Percentiles rank a stretch among this genome's conserved stretches.
These are phyloP conservation scores for Hura crepitans DNA, from an alignment of 441 rosid species.

Conservation along the genomic window DNA sequence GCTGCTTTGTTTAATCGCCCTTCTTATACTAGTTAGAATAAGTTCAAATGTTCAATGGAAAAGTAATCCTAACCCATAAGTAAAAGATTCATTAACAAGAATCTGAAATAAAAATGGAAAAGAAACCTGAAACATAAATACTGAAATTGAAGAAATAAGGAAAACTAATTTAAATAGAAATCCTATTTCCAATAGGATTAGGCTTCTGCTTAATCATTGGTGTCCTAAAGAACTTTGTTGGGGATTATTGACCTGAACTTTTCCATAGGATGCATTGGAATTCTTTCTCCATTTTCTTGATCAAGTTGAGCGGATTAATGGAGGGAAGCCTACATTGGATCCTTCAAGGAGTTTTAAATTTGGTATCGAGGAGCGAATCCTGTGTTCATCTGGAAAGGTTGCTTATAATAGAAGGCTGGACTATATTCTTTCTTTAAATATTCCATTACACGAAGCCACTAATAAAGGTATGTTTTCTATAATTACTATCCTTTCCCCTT, in stretches of 20 bases:
- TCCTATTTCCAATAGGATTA: background rate
- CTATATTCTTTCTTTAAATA: constrained; percentile 83
- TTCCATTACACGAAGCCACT: constrained; percentile 80
- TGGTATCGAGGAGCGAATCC: constrained; percentile 89
- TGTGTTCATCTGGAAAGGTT: constrained; percentile 91
- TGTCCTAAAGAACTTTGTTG: background rate
- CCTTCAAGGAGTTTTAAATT: constrained; percentile 87
- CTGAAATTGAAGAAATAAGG: background rate
- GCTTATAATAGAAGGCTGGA: constrained; percentile 81
- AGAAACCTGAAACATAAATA: background rate
- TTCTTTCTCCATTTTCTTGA: constrained; percentile 87
- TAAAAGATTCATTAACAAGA: background rate
- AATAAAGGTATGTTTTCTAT: constrained; percentile 55
- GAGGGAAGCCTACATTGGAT: constrained; percentile 56
- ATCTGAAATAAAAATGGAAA: background rate
- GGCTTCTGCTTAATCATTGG: background rate
- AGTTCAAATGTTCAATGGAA: too few relatives aligned
- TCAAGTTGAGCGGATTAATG: constrained; percentile 80
- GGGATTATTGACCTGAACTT: constrained; percentile 20
- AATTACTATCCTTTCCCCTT: background rate
- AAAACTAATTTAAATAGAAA: background rate
- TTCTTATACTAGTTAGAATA: too few relatives aligned
- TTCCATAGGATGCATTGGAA: constrained; percentile 86
- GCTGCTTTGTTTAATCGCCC: too few relatives aligned
- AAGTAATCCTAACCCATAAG: background rate